Conservation (phyloP, 2,329 filamentous ascomycete genomes). For the Leptographium flavum region DNA sequence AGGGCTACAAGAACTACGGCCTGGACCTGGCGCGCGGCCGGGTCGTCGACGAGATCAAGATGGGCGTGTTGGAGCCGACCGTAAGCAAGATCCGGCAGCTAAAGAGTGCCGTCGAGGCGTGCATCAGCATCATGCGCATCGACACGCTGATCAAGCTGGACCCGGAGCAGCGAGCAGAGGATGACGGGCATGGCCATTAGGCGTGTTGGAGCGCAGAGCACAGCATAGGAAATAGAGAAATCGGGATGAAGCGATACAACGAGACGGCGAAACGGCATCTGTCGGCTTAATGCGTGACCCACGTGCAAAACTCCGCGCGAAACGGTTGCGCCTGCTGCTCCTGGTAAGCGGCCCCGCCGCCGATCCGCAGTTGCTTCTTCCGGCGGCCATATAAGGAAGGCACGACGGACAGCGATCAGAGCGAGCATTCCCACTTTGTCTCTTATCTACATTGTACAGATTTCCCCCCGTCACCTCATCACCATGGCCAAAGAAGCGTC, state of each 20-base stretch:
- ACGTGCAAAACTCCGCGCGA: background rate
- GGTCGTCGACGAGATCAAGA: conserved; percentile 86
- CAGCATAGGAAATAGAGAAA: background rate
- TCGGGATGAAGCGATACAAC: no score
- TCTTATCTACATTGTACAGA: no score
- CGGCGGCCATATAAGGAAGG: no score
- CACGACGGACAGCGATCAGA: no score
- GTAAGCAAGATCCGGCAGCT: conserved; percentile 98
- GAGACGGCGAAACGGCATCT: no score
- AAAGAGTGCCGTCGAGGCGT: conserved; percentile 96
- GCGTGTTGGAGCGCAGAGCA: background rate
- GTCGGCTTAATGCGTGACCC: no score
- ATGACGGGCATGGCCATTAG: conserved; percentile 80
- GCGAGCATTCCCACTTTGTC: no score
- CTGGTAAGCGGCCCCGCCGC: no score
- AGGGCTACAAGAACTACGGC: conserved; percentile 98
- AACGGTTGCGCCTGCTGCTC: background rate
- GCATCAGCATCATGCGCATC: conserved; percentile 98
- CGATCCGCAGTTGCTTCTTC: no score
- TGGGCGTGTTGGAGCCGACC: conserved; percentile 87
- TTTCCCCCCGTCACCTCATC: background rate
- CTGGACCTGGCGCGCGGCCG: conserved; percentile 80
- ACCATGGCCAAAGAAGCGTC: conserved; percentile 22
- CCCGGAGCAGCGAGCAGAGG: conserved; percentile 63
- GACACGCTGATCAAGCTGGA: conserved; percentile 98